A percentile compares a stretch with the other conserved stretches of the same genome.
Conservation (phyloP, 1,284 basidiomycete genomes). For the Cutaneotrichosporon dermatis region DNA sequence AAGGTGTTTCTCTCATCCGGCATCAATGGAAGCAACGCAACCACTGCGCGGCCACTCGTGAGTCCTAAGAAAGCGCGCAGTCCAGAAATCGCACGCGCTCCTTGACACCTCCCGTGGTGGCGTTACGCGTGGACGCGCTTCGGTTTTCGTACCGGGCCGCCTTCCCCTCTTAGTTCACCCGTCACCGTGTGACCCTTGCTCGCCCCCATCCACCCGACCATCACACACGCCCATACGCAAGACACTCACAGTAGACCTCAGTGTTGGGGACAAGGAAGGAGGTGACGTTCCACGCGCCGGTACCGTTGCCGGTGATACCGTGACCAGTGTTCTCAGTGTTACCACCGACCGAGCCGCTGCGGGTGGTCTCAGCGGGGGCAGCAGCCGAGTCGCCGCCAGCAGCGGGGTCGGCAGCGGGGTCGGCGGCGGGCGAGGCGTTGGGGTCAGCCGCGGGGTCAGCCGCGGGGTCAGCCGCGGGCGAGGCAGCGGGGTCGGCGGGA, state of each 20-base stretch:
- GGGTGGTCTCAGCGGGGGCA: slow-evolving; percentile 8
- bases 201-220: neutral
- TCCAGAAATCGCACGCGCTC: no score
- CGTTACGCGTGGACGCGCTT: no score
- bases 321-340: slow-evolving; percentile 14
- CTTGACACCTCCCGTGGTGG: no score
- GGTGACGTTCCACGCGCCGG: slow-evolving; percentile 19
- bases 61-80: no score
- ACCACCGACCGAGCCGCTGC: slow-evolving; percentile 5
- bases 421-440: slow-evolving; percentile 3
- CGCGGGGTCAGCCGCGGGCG: slow-evolving; percentile 3
- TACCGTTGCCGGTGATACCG: slow-evolving; percentile 2
- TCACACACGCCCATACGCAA: neutral
- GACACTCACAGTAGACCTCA: slow-evolving; percentile 8
- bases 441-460: slow-evolving; percentile 2
- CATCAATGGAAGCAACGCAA: no score
- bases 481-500: neutral
- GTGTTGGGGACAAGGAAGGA: slow-evolving; percentile 23
- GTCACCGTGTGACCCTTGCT: no score
- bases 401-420: slow-evolving; percentile 6
- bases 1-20: no score
- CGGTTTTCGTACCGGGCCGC: no score
- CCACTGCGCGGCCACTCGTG: no score
- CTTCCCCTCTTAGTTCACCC: no score
- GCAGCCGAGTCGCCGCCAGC: slow-evolving; percentile 1